A percentile compares a stretch with the other conserved stretches of the same genome.
phyloP scores from a whole-genome alignment of 208 protist species.

The Entamoeba dispar region DNA sequence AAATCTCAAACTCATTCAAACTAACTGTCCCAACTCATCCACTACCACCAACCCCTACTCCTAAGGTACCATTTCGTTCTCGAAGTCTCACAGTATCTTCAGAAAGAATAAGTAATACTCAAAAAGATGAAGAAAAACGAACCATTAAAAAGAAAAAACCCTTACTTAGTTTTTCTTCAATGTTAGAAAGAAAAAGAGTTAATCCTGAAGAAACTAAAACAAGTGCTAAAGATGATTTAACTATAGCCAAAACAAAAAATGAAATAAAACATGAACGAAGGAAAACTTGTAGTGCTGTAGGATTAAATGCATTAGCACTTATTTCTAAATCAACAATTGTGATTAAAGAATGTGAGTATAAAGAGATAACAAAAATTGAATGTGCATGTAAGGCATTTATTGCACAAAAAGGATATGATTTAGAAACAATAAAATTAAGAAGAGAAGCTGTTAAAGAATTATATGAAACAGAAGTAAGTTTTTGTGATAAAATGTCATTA shows the following conservation, averaged over 20 bases:
- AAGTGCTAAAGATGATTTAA: not conserved
- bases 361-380: not conserved
- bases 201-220: not conserved
- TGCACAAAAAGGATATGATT: not conserved
- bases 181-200: not conserved
- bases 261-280: not conserved
- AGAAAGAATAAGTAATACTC: not conserved
- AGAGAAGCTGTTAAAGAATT: not conserved
- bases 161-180: not conserved
- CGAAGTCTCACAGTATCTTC: not conserved
- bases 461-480: not conserved
- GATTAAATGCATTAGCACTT: not conserved
- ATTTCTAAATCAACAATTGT: not conserved
- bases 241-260: not conserved
- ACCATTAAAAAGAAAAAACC: not conserved
- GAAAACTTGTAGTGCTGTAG: not conserved
- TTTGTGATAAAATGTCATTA: not conserved
- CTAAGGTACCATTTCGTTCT: not conserved
- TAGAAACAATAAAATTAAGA: not conserved
- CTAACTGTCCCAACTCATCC: not conserved
- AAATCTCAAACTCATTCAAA: not conserved
- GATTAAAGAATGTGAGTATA: not conserved
- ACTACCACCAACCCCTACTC: not conserved
- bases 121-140: too few relatives aligned
- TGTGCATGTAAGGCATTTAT: not conserved